Evolutionary conservation across 176 grass and related monocot species (phyloP).

Genomic region (Guadua angustifolia): DNA sequence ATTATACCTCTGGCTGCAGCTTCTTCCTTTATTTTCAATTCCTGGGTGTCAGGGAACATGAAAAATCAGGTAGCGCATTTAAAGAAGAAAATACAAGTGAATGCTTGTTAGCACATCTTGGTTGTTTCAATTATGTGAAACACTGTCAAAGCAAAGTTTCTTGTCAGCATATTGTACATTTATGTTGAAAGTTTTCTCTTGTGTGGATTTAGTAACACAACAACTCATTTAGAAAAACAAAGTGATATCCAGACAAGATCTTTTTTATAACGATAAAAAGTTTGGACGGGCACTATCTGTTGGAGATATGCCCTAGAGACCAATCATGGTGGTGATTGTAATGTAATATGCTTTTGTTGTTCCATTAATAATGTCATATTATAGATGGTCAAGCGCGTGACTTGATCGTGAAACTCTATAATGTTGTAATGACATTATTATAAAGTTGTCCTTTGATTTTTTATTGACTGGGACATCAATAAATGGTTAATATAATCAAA

Average conservation of each 20-base stretch:
- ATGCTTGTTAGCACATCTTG: background rate
- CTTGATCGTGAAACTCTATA: no score
- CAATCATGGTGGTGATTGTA: no score
- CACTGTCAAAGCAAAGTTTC: background rate
- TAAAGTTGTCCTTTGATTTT: no score
- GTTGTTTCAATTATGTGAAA: constrained; percentile 22
- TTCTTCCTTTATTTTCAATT: constrained; percentile 93
- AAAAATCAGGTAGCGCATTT: constrained; percentile 24
- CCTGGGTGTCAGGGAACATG: constrained; percentile 53
- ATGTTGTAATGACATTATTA: no score
- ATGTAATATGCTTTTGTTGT: no score
- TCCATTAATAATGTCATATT: no score
- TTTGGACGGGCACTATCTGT: background rate
- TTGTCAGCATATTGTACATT: constrained; percentile 6
- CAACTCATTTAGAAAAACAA: background rate
- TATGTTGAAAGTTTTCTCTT: constrained; percentile 20
- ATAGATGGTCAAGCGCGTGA: no score
- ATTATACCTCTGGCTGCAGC: constrained; percentile 79
- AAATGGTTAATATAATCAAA: no score
- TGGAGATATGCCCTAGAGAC: no score
- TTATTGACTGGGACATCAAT: no score
- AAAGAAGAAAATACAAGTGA: background rate
- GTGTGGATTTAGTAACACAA: background rate
- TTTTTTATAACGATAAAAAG: background rate
- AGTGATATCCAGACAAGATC: background rate